Base-by-base conservation (phyloP, 2,329 filamentous ascomycete genomes). In the Paecilomyces variotii region DNA sequence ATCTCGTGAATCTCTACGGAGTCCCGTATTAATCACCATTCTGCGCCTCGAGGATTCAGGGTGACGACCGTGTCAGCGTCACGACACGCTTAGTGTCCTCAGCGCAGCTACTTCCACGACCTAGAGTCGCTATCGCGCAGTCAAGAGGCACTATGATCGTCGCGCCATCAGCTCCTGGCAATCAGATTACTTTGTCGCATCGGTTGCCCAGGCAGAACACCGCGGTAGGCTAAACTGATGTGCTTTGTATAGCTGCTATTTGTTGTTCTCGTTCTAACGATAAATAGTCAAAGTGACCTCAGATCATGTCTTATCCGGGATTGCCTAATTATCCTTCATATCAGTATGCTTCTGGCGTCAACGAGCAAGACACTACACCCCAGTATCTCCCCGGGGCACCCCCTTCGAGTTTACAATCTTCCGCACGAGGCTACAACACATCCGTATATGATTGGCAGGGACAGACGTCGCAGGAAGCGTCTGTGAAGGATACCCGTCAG, bases 301-400 rank as follows among this genome's bases (percentile, higher is more conserved):
- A 2, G 3, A 55, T 32, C 28, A 66, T 66, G 64, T 61, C 63
- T n/a, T 61, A 63, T 30, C 45, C 56, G 12, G 35, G 55, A 24
- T 35, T 61, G n/a, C 39, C n/a, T 11, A 60, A 56, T 51, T 63
- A 59, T 35, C 45, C 56, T 30, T 55, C 55, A 6, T 59, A 61
- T 52, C 61, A 64, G 34, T 57, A 63, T 52, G 25, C n/a, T 28
- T 28, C 50, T 4, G 26, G 14, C 52, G 39, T 49, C 56, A 58
- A 27, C 60, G 61, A 62, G 54, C 57, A 57, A 56, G 59, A 60
- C 24, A 53, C 57, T 19, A 19, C 39, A 19, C n/a, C 39, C 27
- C 58, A 60, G 51, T 55, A 56, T 25, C 32, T 55, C 12, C 56
- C 54, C 11, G 28, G 34, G 12, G 10, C 24, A 52, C 5, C 24